Conservation (phyloP, 2,329 filamentous ascomycete species). For the Rosellinia necatrix region DNA sequence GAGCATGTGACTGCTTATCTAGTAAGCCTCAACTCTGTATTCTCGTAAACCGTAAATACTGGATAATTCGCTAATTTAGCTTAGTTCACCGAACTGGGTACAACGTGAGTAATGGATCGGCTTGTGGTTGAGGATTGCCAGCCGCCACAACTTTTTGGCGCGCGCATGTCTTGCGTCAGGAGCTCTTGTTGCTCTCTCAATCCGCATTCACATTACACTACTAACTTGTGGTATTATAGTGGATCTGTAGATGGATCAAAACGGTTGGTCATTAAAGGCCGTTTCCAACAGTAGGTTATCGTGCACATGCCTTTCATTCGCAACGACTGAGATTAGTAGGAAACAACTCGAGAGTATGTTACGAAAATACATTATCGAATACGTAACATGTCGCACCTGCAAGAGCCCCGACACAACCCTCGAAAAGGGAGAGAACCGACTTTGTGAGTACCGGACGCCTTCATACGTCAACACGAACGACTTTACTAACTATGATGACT, state of each 20-base stretch:
- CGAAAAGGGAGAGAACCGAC: slow-evolving; percentile 97
- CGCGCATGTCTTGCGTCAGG: not conserved
- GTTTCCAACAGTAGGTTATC: slow-evolving; percentile 83
- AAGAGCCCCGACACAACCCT: slow-evolving; percentile 92
- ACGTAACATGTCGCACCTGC: slow-evolving; percentile 99
- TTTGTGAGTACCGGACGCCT: slow-evolving; percentile 53
- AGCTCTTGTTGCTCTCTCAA: not conserved
- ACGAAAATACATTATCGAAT: slow-evolving; percentile 68
- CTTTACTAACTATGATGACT: slow-evolving; percentile 11
- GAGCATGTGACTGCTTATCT: slow-evolving; percentile 97
- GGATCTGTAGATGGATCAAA: slow-evolving; percentile 93
- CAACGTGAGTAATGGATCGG: slow-evolving; percentile 53
- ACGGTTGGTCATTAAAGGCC: slow-evolving; percentile 96
- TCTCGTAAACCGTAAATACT: too few relatives aligned
- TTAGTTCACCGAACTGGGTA: slow-evolving; percentile 92
- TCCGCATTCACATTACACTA: not conserved
- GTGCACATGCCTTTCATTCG: slow-evolving; percentile 68
- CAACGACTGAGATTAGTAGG: slow-evolving; percentile 39
- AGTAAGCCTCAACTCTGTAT: slow-evolving; percentile 14
- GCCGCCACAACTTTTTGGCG: not conserved
- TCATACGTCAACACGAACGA: too few relatives aligned
- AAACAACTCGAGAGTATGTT: slow-evolving; percentile 31
- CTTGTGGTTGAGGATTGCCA: not conserved
- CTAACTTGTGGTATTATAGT: slow-evolving; percentile 24
- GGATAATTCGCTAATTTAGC: not conserved